Evolutionary conservation across 2,329 filamentous ascomycete genomes (phyloP).

Genomic region (Westerdykella sp.): DNA sequence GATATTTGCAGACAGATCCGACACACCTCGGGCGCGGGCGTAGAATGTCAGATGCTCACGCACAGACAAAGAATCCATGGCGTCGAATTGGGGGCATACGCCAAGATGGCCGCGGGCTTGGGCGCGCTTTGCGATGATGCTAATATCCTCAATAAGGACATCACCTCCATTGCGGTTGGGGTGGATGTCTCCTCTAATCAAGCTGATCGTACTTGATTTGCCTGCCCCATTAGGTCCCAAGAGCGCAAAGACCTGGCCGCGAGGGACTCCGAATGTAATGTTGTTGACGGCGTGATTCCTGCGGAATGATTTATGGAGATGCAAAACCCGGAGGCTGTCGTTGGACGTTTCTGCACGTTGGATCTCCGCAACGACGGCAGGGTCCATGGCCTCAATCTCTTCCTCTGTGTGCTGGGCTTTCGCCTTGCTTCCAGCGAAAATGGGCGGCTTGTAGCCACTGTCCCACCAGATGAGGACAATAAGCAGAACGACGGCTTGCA

Average conservation of each 20-base stretch:
- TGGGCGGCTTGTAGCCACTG: slow-evolving; percentile 57
- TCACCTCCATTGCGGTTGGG: slow-evolving; percentile 66
- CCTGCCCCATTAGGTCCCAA: slow-evolving; percentile 88
- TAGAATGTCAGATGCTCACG: slow-evolving; percentile 84
- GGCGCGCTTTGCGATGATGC: slow-evolving; percentile 65
- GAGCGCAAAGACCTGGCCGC: slow-evolving; percentile 79
- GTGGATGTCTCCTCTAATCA: slow-evolving; percentile 82
- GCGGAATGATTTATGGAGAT: slow-evolving; percentile 75
- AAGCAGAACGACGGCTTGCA: slow-evolving; percentile 69
- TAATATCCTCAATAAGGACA: slow-evolving; percentile 71
- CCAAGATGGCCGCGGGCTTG: slow-evolving; percentile 71
- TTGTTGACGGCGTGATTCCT: slow-evolving; percentile 74
- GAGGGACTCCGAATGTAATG: slow-evolving; percentile 72
- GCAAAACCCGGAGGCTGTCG: slow-evolving; percentile 70
- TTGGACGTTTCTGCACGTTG: slow-evolving; percentile 53
- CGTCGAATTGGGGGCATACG: slow-evolving; percentile 74
- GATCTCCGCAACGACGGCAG: slow-evolving; percentile 61
- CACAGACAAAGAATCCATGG: slow-evolving; percentile 87
- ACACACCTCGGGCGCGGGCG: slow-evolving; percentile 72
- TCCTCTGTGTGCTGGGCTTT: slow-evolving; percentile 38
- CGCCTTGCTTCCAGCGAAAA: slow-evolving; percentile 37
- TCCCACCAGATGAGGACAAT: slow-evolving; percentile 72
- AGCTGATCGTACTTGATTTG: slow-evolving; percentile 81
- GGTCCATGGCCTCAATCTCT: slow-evolving; percentile 39
- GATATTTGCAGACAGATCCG: slow-evolving; percentile 71